Percentiles rank a stretch among this genome's conserved stretches.
Evolutionary conservation across 306 rosid species (phyloP).

Genomic region (Quillaja saponaria): DNA sequence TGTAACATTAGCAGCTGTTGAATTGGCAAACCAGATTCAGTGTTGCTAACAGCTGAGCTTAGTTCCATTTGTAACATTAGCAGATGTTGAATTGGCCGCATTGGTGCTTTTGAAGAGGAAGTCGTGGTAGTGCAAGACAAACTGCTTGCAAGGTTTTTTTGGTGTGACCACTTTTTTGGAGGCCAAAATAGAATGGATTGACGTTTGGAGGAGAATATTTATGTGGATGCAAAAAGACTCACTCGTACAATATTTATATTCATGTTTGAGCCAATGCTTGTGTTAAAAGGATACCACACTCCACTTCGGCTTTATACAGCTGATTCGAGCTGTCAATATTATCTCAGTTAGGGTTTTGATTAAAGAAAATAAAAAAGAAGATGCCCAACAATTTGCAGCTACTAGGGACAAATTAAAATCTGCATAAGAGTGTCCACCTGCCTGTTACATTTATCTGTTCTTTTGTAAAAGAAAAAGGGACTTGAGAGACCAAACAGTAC

Average conservation of each 20-base stretch:
- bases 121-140: slow-evolving; percentile 50
- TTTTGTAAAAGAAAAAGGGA: too few relatives aligned
- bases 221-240: neutral
- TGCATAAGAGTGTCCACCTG: too few relatives aligned
- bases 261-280: neutral
- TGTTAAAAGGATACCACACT: neutral
- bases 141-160: slow-evolving; percentile 41
- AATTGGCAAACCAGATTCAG: too few relatives aligned
- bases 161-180: neutral
- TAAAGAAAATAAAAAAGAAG: too few relatives aligned
- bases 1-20: slow-evolving; percentile 32
- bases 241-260: neutral
- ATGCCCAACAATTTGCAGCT: too few relatives aligned
- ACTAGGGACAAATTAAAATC: too few relatives aligned
- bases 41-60: too few relatives aligned
- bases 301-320: neutral
- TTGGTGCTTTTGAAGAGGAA: slow-evolving; percentile 32
- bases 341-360: too few relatives aligned
- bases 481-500: too few relatives aligned
- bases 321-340: too few relatives aligned
- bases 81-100: slow-evolving; percentile 41
- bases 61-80: slow-evolving; percentile 21
- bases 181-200: slow-evolving; percentile 7
- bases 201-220: neutral
- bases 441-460: too few relatives aligned